A percentile compares a stretch with the other conserved stretches of the same genome.
Conservation (phyloP, 768 basidiomycete genomes). For the Gloeostereum incarnatum region DNA sequence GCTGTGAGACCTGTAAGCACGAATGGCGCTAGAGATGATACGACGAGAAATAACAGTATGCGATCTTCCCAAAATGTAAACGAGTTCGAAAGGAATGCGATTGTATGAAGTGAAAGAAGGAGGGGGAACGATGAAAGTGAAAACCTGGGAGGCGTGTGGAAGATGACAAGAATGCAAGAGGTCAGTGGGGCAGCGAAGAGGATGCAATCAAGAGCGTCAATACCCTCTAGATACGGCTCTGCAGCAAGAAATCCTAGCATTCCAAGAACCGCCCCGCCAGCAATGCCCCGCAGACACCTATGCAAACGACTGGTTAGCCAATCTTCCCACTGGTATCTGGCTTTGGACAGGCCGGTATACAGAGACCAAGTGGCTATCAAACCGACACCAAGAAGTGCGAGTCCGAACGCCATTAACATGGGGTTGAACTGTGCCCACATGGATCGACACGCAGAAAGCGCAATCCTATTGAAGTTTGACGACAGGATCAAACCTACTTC, state of each 20-base stretch:
- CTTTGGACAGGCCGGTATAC: constrained; percentile 37
- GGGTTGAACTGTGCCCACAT: constrained; percentile 96
- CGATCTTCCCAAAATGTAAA: constrained; percentile 98
- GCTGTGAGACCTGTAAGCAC: constrained; percentile 58
- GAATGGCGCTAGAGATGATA: constrained; percentile 52
- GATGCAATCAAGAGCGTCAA: constrained; percentile 39
- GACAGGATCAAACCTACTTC: constrained; percentile 28
- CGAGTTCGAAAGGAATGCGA: constrained; percentile 86
- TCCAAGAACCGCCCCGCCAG: constrained; percentile 28
- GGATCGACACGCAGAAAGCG: constrained; percentile 63
- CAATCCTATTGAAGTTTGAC: constrained; percentile 46
- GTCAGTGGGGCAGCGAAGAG: constrained; percentile 39
- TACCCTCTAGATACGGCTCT: constrained; percentile 26
- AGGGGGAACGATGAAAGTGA: constrained; percentile 25
- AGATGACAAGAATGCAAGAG: constrained; percentile 36
- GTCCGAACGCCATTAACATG: constrained; percentile 64
- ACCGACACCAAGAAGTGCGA: constrained; percentile 49
- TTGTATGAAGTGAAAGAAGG: constrained; percentile 56
- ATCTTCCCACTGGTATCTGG: constrained; percentile 28
- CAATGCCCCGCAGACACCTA: constrained; percentile 22
- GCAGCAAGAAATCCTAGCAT: constrained; percentile 21
- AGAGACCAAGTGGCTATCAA: constrained; percentile 45
- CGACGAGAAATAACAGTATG: constrained; percentile 63
- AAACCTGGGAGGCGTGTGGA: constrained; percentile 28
- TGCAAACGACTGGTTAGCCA: constrained; percentile 27